phyloP scores from a whole-genome alignment of 2,329 filamentous ascomycete species.

The Whalleya microplaca region DNA sequence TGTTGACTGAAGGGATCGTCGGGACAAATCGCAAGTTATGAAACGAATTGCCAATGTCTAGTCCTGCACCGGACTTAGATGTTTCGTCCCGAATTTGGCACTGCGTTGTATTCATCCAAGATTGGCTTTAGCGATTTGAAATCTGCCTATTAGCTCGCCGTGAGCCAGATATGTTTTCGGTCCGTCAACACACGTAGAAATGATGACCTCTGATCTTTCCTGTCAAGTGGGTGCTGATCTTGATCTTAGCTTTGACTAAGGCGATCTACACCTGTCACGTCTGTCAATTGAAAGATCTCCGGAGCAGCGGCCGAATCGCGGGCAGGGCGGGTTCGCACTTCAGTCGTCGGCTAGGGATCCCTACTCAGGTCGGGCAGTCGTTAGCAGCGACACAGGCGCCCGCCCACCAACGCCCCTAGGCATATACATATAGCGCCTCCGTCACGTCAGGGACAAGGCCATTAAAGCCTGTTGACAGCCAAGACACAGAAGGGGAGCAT shows the following conservation, averaged over 20 bases:
- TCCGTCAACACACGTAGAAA: not conserved
- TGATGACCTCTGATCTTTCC: constrained; percentile 1
- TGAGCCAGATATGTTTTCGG: no score
- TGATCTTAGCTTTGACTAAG: constrained; percentile 20
- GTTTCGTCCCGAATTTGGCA: no score
- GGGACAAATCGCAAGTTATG: no score
- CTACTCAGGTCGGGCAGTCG: not conserved
- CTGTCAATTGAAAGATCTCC: constrained; percentile 3
- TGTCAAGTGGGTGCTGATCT: not conserved
- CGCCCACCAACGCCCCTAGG: not conserved
- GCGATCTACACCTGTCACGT: constrained; percentile 23
- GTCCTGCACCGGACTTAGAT: no score
- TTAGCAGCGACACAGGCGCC: not conserved
- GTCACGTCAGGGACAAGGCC: not conserved
- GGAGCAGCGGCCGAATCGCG: not conserved
- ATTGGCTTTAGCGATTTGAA: no score
- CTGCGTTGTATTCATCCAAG: no score
- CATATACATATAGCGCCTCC: not conserved
- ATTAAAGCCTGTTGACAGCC: not conserved
- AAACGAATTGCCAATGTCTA: no score
- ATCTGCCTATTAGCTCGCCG: no score
- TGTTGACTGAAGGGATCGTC: no score
- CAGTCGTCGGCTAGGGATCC: constrained; percentile 4
- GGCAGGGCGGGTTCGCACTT: constrained; percentile 1
- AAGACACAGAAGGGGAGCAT: not conserved